A percentile compares a stretch with the other conserved stretches of the same genome.
Conservation (phyloP, 2,329 filamentous ascomycete genomes). For the Fusarium euwallaceae region DNA sequence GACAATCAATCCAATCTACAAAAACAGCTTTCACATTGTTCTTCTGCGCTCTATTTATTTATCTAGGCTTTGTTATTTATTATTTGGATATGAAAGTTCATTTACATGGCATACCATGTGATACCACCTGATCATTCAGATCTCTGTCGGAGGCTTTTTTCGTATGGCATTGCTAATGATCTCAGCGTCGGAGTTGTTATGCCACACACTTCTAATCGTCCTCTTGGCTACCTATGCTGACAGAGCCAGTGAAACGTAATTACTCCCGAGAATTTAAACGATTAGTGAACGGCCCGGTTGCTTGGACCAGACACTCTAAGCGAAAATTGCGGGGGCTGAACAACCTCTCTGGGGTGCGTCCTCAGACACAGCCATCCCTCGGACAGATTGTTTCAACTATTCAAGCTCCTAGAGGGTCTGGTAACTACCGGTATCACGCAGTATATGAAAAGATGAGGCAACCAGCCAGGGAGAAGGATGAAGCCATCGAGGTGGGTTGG, state of each 20-base stretch:
- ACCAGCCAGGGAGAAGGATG: neutral
- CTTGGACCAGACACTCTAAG: neutral
- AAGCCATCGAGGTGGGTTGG: neutral
- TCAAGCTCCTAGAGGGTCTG: neutral
- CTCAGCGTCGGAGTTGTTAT: neutral
- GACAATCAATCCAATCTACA: no score
- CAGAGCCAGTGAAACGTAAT: neutral
- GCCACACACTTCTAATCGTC: neutral
- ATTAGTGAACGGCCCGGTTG: neutral
- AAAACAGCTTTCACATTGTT: neutral
- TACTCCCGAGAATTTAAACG: neutral
- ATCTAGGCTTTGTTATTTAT: neutral
- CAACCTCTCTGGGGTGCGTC: neutral
- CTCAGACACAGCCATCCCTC: neutral
- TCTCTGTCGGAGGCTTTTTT: neutral
- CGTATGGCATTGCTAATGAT: neutral
- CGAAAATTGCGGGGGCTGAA: neutral
- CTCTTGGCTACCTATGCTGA: neutral
- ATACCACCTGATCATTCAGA: neutral
- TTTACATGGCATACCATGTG: neutral
- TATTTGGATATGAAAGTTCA: neutral
- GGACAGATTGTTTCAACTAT: neutral
- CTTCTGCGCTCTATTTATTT: neutral
- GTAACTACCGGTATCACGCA: neutral
- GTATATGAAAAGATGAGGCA: neutral